phyloP scores from a whole-genome alignment of 306 rosid species.

The Prunus davidiana region DNA sequence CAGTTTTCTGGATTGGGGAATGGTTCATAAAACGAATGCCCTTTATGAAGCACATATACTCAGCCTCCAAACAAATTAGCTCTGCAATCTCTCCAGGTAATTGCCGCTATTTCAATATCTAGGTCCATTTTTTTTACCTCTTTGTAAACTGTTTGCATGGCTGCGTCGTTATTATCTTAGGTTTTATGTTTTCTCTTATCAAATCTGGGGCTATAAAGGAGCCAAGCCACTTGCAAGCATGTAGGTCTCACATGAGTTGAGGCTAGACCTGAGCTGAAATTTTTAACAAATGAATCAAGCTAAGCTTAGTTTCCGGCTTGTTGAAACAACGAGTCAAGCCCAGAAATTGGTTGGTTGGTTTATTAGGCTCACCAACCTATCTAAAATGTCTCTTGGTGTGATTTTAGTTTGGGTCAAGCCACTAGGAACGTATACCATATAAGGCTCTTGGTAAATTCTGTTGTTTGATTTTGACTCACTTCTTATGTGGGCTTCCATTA shows the following conservation, averaged over 20 bases:
- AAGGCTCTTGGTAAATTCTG: background rate
- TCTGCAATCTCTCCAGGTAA: conserved; percentile 57
- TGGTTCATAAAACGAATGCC: conserved; percentile 58
- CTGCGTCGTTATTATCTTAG: background rate
- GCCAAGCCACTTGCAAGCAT: background rate
- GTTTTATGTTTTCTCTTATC: background rate
- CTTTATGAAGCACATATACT: conserved; percentile 54
- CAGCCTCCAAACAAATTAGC: conserved; percentile 53
- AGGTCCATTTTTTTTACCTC: background rate
- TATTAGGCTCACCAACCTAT: background rate
- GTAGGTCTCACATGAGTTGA: background rate
- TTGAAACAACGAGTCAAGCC: background rate
- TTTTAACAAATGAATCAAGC: background rate
- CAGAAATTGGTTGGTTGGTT: background rate
- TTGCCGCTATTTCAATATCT: background rate
- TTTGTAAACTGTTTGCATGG: background rate
- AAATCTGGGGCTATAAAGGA: background rate
- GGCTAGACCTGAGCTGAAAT: background rate
- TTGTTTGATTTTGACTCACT: background rate
- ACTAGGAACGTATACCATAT: background rate
- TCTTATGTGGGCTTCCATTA: background rate
- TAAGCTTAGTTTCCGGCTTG: background rate
- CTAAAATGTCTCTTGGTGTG: background rate
- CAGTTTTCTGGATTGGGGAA: conserved; percentile 49
- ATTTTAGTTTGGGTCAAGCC: background rate